Conservation (phyloP, 352 stramenopile genomes). For the Phytophthora melonis region DNA sequence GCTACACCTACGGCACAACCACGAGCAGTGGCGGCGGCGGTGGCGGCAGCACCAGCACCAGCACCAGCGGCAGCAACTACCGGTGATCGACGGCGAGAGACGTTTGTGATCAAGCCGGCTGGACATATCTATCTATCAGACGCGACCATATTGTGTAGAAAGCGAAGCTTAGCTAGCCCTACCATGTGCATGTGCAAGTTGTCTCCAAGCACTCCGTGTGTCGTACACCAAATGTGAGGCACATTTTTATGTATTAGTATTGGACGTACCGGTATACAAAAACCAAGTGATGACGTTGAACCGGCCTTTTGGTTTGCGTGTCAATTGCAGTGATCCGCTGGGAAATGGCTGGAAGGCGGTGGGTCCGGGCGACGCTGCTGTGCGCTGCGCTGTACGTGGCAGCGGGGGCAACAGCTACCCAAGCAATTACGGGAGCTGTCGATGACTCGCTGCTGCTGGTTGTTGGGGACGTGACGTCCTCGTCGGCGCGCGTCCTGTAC, state of each 20-base stretch:
- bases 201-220: constrained; percentile 2
- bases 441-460: constrained; percentile 51
- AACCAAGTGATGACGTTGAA: constrained; percentile 6
- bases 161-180: constrained; percentile 25
- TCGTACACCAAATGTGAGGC: constrained; percentile 12
- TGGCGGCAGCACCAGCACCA: too few relatives aligned
- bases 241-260: background rate
- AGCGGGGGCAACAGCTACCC: background rate
- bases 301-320: background rate
- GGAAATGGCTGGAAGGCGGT: constrained; percentile 8
- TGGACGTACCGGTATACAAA: constrained; percentile 10
- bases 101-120: constrained; percentile 23
- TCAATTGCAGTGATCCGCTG: background rate
- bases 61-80: constrained; percentile 23
- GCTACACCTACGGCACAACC: constrained; percentile 46
- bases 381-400: constrained; percentile 16
- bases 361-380: constrained; percentile 14
- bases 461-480: constrained; percentile 59
- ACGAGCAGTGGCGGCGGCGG: constrained; percentile 20
- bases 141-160: constrained; percentile 47
- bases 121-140: constrained; percentile 47
- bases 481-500: constrained; percentile 58
- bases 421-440: constrained; percentile 15
- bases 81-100: constrained; percentile 30
- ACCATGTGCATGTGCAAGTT: constrained; percentile 6